These are phyloP conservation scores for Punica granatum DNA, from an alignment of 345 rosid genomes.

Conservation along the genomic window DNA sequence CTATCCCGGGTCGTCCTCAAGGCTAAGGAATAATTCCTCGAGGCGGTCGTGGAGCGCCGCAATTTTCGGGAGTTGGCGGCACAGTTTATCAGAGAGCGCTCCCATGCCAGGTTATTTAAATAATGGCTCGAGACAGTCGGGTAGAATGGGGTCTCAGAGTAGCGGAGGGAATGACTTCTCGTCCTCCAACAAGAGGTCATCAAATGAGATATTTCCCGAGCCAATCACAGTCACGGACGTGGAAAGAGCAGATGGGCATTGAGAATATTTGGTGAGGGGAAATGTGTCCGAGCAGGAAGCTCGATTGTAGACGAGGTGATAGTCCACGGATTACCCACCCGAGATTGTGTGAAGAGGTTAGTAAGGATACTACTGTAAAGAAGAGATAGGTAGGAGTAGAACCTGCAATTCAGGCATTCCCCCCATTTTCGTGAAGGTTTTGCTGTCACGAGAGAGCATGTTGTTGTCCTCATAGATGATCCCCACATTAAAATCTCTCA, in stretches of 20 bases:
- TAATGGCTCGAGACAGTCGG: constrained; percentile 39
- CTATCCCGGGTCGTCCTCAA: constrained; percentile 44
- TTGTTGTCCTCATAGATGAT: too few species aligned
- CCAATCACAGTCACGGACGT: constrained; percentile 30
- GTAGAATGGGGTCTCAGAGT: constrained; percentile 46
- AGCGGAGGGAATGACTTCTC: constrained; percentile 52
- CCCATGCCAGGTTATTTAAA: constrained; percentile 17
- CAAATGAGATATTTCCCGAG: constrained; percentile 58
- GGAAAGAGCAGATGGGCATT: constrained; percentile 31
- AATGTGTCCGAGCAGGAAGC: background rate
- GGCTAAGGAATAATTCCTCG: constrained; percentile 66
- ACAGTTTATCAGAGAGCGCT: constrained; percentile 47
- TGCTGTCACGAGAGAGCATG: too few species aligned
- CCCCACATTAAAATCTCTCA: too few species aligned
- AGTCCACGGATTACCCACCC: background rate
- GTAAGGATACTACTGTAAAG: constrained; percentile 1
- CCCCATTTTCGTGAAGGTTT: too few species aligned
- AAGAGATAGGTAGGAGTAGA: background rate
- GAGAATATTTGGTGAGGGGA: background rate
- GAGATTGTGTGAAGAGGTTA: background rate
- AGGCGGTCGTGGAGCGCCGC: constrained; percentile 68
- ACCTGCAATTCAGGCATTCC: background rate
- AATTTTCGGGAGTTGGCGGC: constrained; percentile 80
- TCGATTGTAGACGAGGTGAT: background rate
- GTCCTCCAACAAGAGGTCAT: constrained; percentile 41